Evolutionary conservation across 2,329 filamentous ascomycete species (phyloP).

Genomic region (Conoideocrella luteorostrata): DNA sequence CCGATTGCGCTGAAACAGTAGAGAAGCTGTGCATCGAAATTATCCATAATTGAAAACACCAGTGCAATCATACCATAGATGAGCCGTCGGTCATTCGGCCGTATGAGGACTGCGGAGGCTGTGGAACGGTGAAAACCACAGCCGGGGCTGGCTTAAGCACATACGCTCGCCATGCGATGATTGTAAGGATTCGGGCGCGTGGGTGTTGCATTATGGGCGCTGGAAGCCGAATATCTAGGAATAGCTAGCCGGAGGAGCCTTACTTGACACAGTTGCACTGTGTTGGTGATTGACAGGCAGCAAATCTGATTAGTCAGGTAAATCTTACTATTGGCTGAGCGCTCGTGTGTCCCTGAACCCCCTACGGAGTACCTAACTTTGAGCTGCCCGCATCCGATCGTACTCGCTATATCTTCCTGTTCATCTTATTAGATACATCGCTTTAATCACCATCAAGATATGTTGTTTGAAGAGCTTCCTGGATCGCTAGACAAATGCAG

Average conservation of each 20-base stretch:
- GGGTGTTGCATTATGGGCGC: neutral
- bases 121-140: neutral
- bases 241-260: too few species aligned
- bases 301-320: neutral
- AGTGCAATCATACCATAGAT: neutral
- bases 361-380: too few species aligned
- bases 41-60: neutral
- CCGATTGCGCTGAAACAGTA: neutral
- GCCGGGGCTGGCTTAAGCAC: neutral
- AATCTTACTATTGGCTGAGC: neutral
- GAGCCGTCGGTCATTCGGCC: neutral
- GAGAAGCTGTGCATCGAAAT: neutral
- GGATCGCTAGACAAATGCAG: neutral
- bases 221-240: too few species aligned
- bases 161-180: neutral
- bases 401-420: neutral
- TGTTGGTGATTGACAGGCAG: neutral
- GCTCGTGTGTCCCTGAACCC: neutral
- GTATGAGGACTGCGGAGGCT: neutral
- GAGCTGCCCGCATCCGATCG: neutral
- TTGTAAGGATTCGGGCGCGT: neutral
- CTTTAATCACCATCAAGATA: slow-evolving; percentile 3
- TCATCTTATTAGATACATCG: neutral
- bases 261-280: too few species aligned
- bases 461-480: neutral